These are phyloP conservation scores for Sungouiozyma ichnusensis DNA, from an alignment of 805 yeast species.

Conservation along the genomic window DNA sequence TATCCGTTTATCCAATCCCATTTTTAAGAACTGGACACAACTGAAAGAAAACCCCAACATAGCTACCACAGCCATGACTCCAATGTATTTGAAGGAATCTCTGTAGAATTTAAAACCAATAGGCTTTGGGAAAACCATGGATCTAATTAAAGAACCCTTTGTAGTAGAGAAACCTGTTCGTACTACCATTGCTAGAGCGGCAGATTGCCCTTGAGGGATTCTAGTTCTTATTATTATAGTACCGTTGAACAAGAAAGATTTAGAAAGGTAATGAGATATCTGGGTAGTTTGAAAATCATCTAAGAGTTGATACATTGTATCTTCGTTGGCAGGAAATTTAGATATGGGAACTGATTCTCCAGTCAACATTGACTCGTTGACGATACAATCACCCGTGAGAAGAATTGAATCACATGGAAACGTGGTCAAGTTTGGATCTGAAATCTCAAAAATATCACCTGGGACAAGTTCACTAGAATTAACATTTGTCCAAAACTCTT, in stretches of 20 bases:
- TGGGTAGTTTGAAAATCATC: conserved; percentile 46
- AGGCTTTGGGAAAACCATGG: conserved; percentile 96
- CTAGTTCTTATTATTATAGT: conserved; percentile 81
- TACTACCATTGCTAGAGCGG: conserved; percentile 75
- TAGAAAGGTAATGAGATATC: conserved; percentile 56
- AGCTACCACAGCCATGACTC: conserved; percentile 85
- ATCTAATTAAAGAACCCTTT: conserved; percentile 84
- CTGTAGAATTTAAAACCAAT: conserved; percentile 84
- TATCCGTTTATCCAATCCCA: conserved; percentile 57
- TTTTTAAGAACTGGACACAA: conserved; percentile 66
- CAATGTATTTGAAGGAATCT: conserved; percentile 93
- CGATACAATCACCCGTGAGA: conserved; percentile 84
- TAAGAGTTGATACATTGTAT: conserved; percentile 45
- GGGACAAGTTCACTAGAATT: conserved; percentile 78
- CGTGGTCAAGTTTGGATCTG: conserved; percentile 63
- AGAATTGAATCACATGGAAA: conserved; percentile 88
- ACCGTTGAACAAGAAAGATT: conserved; percentile 75
- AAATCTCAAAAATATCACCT: conserved; percentile 88
- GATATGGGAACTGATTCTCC: conserved; percentile 98
- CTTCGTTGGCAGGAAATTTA: conserved; percentile 56
- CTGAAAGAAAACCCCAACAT: conserved; percentile 73
- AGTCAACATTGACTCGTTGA: conserved; percentile 96
- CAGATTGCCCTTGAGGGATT: conserved; percentile 39
- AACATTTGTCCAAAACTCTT: conserved; percentile 83
- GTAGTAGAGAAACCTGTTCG: conserved; percentile 93